Percentiles rank a stretch among this genome's conserved stretches.
Evolutionary conservation across 805 yeast genomes (phyloP).

Genomic region (Kodamaea fukazawae): DNA sequence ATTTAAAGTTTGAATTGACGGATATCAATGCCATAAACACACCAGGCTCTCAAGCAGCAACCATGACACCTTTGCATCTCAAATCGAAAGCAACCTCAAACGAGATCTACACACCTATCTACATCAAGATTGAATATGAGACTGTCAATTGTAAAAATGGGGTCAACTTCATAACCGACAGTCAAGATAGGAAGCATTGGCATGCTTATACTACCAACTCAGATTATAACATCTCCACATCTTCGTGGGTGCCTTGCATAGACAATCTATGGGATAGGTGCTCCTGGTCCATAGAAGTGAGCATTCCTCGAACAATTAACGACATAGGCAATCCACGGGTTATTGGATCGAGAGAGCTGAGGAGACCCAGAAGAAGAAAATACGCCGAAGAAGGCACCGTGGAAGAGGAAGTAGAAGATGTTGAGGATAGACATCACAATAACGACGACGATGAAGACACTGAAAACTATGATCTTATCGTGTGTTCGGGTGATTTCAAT

Average conservation of each 20-base stretch:
- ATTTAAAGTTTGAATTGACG: constrained; percentile 58
- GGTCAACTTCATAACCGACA: constrained; percentile 66
- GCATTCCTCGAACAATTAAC: constrained; percentile 74
- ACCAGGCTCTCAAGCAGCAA: constrained; percentile 28
- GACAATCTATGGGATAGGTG: constrained; percentile 85
- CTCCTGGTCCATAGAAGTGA: constrained; percentile 89
- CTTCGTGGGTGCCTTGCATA: constrained; percentile 97
- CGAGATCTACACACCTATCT: constrained; percentile 64
- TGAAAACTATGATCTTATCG: constrained; percentile 51
- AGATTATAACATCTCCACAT: constrained; percentile 74
- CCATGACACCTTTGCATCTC: constrained; percentile 37
- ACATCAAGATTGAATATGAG: constrained; percentile 64
- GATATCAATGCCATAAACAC: constrained; percentile 38
- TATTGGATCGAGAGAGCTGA: constrained; percentile 34
- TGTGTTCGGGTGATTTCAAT: constrained; percentile 68
- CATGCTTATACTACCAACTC: constrained; percentile 84
- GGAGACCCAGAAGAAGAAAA: constrained; percentile 12
- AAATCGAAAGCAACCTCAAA: constrained; percentile 32
- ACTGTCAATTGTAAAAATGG: constrained; percentile 70
- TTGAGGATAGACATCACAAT: constrained; percentile 23
- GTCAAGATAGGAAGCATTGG: constrained; percentile 55
- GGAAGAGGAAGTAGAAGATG: constrained; percentile 20
- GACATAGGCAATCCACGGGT: constrained; percentile 57
- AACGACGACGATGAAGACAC: constrained; percentile 44
- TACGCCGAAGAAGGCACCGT: constrained; percentile 10